Evolutionary conservation across 139 green algal genomes (phyloP).

Genomic region (Pleodorina starrii): DNA sequence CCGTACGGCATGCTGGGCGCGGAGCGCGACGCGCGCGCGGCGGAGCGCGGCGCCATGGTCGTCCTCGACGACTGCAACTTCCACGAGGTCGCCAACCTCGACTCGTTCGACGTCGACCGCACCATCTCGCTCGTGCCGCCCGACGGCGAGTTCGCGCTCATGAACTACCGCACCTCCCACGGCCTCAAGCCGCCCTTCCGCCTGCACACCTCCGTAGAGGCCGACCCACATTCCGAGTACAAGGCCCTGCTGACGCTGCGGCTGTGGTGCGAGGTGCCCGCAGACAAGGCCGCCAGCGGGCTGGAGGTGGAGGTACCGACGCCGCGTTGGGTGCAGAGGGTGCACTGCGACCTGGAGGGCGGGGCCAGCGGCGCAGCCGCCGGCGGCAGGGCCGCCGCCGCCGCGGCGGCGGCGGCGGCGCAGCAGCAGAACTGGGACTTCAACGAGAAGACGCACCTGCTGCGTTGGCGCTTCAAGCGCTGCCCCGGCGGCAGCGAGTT

Average conservation of each 20-base stretch:
- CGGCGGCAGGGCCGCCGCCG: conserved; percentile 4
- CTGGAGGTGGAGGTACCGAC: conserved; percentile 84
- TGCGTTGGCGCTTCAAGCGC: conserved; percentile 75
- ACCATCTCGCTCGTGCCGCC: conserved; percentile 91
- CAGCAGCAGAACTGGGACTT: conserved; percentile 78
- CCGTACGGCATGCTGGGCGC: conserved; percentile 54
- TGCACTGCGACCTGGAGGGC: conserved; percentile 74
- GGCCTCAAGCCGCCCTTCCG: conserved; percentile 93
- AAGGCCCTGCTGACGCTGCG: conserved; percentile 58
- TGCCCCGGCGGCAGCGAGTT: conserved; percentile 69
- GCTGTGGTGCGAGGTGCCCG: conserved; percentile 58
- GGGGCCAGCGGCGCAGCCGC: neutral
- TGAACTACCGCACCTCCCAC: conserved; percentile 93
- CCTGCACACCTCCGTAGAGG: conserved; percentile 79
- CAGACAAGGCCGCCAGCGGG: conserved; percentile 71
- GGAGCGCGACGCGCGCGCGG: neutral
- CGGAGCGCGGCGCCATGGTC: conserved; percentile 59
- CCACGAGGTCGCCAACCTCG: conserved; percentile 81
- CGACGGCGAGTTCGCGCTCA: conserved; percentile 94
- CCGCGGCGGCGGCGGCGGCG: neutral
- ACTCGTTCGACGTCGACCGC: conserved; percentile 92
- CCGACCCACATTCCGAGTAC: conserved; percentile 66
- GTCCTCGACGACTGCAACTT: conserved; percentile 95
- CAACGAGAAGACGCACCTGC: conserved; percentile 73
- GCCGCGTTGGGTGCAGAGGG: conserved; percentile 72